Evolutionary conservation across 345 rosid genomes (phyloP).

Genomic region (Hypericum perforatum): DNA sequence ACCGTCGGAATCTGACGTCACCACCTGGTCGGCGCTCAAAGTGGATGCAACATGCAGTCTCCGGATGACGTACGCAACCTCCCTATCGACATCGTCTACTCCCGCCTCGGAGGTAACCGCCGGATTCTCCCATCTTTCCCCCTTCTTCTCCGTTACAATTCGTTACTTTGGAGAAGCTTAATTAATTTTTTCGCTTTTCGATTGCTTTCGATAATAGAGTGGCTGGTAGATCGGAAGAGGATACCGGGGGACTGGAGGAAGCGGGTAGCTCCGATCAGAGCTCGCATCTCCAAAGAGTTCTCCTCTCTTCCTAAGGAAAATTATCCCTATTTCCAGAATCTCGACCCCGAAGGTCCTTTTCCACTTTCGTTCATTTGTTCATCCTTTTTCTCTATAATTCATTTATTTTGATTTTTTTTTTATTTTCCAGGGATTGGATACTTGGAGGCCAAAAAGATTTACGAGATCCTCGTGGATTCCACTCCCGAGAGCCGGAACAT

Average conservation of each 20-base stretch:
- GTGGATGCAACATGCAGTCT: slow-evolving; percentile 31
- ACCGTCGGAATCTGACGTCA: too few relatives aligned
- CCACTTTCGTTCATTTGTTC: background rate
- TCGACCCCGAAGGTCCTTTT: slow-evolving; percentile 22
- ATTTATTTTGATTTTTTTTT: slow-evolving; percentile 15
- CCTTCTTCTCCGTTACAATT: background rate
- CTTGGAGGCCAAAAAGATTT: slow-evolving; percentile 70
- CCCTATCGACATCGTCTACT: slow-evolving; percentile 86
- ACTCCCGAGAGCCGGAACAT: slow-evolving; percentile 81
- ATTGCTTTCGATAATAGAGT: slow-evolving; percentile 37
- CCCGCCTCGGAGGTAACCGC: slow-evolving; percentile 78
- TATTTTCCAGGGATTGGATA: slow-evolving; percentile 56
- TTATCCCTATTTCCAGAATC: slow-evolving; percentile 70
- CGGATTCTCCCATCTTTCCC: background rate
- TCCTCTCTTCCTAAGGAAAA: slow-evolving; percentile 64
- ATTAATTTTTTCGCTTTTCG: background rate
- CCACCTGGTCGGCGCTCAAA: too few relatives aligned
- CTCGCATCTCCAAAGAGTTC: slow-evolving; percentile 64
- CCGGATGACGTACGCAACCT: slow-evolving; percentile 72
- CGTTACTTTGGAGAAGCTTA: background rate
- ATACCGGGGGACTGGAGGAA: slow-evolving; percentile 91
- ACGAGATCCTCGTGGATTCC: slow-evolving; percentile 59
- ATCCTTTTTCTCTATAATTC: background rate
- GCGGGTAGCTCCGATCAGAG: slow-evolving; percentile 55
- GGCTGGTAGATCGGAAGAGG: slow-evolving; percentile 81